These are phyloP conservation scores for Phytophthora idaei DNA, from an alignment of 352 stramenopile genomes.

Conservation along the genomic window DNA sequence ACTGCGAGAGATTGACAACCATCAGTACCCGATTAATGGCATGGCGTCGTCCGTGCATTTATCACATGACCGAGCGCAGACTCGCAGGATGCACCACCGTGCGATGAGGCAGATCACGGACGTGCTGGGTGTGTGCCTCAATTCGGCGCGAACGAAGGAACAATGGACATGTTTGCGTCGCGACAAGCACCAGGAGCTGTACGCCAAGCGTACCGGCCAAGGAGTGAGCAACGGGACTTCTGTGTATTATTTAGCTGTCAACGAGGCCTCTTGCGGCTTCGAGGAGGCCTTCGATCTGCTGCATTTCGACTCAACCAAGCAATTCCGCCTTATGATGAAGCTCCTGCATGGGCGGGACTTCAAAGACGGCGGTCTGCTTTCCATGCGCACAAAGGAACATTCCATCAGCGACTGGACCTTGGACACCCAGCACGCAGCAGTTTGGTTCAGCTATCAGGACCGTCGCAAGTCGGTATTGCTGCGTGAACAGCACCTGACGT, in stretches of 20 bases:
- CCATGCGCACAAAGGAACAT: slow-evolving; percentile 42
- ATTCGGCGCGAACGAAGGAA: slow-evolving; percentile 58
- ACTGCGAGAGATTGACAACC: background rate
- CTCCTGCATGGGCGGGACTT: slow-evolving; percentile 61
- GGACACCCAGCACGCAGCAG: slow-evolving; percentile 58
- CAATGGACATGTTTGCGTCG: slow-evolving; percentile 60
- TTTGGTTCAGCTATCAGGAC: slow-evolving; percentile 70
- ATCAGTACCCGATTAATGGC: background rate
- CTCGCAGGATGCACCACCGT: slow-evolving; percentile 62
- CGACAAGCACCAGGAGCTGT: slow-evolving; percentile 61
- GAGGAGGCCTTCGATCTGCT: slow-evolving; percentile 65
- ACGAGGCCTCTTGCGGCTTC: slow-evolving; percentile 61
- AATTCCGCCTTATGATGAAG: slow-evolving; percentile 71
- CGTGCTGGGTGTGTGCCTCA: slow-evolving; percentile 56
- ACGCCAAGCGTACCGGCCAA: slow-evolving; percentile 47
- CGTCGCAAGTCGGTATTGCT: slow-evolving; percentile 53
- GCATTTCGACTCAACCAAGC: slow-evolving; percentile 56
- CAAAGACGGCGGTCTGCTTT: slow-evolving; percentile 56
- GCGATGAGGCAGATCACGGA: slow-evolving; percentile 68
- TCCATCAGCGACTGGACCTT: slow-evolving; percentile 41
- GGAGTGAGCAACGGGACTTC: slow-evolving; percentile 36
- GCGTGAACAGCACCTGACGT: slow-evolving; percentile 59
- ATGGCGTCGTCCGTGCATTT: slow-evolving; percentile 48
- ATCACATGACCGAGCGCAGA: slow-evolving; percentile 57
- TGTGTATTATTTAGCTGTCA: slow-evolving; percentile 61